Base-by-base conservation (phyloP, 2,329 filamentous ascomycete species). In the Alternaria tenuissima region DNA sequence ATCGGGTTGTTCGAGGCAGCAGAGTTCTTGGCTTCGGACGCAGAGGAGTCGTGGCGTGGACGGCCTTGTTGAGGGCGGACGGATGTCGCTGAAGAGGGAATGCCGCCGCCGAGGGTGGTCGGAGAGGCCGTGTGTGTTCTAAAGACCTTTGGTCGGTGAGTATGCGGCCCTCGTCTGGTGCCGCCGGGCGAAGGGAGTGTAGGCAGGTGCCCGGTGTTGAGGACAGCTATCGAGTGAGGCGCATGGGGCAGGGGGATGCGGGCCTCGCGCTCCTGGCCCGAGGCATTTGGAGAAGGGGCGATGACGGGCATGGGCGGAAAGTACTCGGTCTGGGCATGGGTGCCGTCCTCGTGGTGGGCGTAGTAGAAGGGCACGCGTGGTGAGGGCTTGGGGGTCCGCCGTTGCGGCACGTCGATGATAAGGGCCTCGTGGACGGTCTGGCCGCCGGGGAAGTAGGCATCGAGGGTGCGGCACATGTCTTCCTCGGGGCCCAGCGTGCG, bases 391-490 rank as follows among this genome's bases (percentile, higher is more conserved):
- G 94, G 93, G 0, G 92, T 94, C 61, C 90, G 87, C 55, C 89
- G 87, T 36, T 84, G 81, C 16, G 93, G 92, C 20, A 96, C 88
- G 70, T 98, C 94, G 73, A 99, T 97, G 65, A 97, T 76, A 62
- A 99, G 85, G 7, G 95, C 95, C 74, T 99, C 95, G 55, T 94
- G 90, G 46, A 97, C 89, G 0, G 84, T 88, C 80, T 98, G 95
- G 7, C 94, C 94, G 44, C 91, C 91, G 2, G 94, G 92, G 74
- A 89, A 99, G 78, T 92, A 93, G 18, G 87, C 83, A 73, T 97
- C 94, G 49, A 99, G 81, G 1, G 91, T 91, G 57, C 88, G 84
- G 52, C 86, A 85, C 79, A 98, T 91, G 22, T 88, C 86, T 79
- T 98, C 95, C 73, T 99, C 95, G 1, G 95, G 94, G 2, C 91